Evolutionary conservation across 2,329 filamentous ascomycete genomes (phyloP), one percentile per base, ranked within the genome.

Genomic region (Aspergillus sp.): DNA sequence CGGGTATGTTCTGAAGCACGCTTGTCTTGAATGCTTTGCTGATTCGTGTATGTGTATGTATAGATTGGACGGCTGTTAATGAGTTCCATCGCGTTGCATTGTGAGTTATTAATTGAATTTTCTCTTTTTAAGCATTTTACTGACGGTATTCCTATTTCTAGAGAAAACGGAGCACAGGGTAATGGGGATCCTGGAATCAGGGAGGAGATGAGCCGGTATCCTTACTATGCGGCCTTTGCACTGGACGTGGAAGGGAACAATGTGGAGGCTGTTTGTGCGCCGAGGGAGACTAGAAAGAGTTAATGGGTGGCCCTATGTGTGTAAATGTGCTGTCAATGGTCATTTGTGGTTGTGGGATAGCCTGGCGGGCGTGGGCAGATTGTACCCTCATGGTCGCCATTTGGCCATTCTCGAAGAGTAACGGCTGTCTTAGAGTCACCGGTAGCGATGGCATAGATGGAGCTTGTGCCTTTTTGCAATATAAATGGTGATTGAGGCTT

Each of bases 261-360:
- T 43, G 35, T 55, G 9, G 44, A 55, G 27, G 52, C 52, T 33
- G 52, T 55, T 21, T 48, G 35, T 55, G 52, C 31, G 31, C 0
- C 90, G 90, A 0, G 84, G 90, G 1, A 95, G 87, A 5, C 31
- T 3, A 49, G 46, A 17, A 37, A 7, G 23, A 7, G 14, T 5
- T 46, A 23, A 44, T 7, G 25, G 8, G 2, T 3, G 25, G 7
- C 2, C 2, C 33, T 12, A 33, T 37, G 33, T 37, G 5, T 33
- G 1, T 12, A 33, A 33, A 2, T 21, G 3, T 21, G 21, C 0
- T 21, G 21, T 21, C 21, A 21, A 21, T 3, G 21, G 21, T 21
- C 19, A 17, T 17, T 17, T 21, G 19, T 3, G 3, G 19, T 1
- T 21, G 19, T 21, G 19, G 21, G 3, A 4, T 17, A 17, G 17